Conservation (phyloP, 306 rosid genomes). For the Alnus glutinosa region DNA sequence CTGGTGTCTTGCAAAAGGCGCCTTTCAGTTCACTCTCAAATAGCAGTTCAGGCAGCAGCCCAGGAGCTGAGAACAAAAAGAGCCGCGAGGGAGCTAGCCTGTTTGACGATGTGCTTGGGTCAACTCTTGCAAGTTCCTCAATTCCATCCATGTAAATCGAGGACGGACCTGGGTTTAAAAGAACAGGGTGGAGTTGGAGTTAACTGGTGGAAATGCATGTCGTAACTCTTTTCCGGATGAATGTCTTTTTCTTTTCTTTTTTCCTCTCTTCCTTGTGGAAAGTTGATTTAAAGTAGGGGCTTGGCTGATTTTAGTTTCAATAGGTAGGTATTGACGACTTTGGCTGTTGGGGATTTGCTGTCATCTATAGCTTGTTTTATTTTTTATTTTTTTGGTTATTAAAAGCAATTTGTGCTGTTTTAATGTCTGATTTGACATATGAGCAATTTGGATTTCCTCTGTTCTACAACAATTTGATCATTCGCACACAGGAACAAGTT, state of each 20-base stretch:
- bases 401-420: constrained; percentile 17
- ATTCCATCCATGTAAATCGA: constrained; percentile 36
- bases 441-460: background rate
- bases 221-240: background rate
- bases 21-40: constrained; percentile 50
- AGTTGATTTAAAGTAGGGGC: constrained; percentile 20
- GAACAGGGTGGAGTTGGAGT: background rate
- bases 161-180: background rate
- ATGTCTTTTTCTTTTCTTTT: background rate
- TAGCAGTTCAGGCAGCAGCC: constrained; percentile 55
- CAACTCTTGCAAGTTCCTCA: constrained; percentile 36
- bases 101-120: constrained; percentile 38
- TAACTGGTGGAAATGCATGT: background rate
- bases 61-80: constrained; percentile 27
- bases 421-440: background rate
- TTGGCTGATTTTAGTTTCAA: constrained; percentile 23
- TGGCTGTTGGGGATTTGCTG: constrained; percentile 21
- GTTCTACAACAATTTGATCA: background rate
- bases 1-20: constrained; percentile 50
- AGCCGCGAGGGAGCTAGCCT: constrained; percentile 21
- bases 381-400: background rate
- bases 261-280: background rate
- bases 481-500: background rate
- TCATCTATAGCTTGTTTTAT: background rate
- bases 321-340: constrained; percentile 20